These are phyloP conservation scores for Heracleum sosnowskyi DNA, from an alignment of 129 eudicot species.

Conservation along the genomic window DNA sequence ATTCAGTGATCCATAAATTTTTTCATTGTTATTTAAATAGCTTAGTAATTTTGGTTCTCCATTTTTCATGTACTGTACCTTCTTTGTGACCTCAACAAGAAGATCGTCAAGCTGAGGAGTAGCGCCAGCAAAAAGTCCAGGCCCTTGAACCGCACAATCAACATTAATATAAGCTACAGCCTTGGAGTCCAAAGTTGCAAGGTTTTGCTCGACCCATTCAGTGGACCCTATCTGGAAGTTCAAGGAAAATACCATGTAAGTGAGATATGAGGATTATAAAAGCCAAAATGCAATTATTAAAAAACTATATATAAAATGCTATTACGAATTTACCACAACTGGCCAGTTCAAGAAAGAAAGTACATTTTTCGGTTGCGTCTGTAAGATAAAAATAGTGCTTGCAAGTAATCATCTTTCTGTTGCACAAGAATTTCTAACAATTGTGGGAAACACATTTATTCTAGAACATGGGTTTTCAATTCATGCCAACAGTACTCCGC, in stretches of 20 bases:
- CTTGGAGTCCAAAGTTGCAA: constrained; percentile 64
- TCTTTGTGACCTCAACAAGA: constrained; percentile 63
- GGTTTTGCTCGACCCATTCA: constrained; percentile 97
- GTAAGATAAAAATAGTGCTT: background rate
- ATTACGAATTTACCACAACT: background rate
- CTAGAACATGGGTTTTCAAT: background rate
- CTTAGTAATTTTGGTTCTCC: background rate
- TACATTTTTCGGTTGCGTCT: background rate
- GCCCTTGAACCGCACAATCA: constrained; percentile 98
- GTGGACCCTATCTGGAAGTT: constrained; percentile 84
- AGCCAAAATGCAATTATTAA: background rate
- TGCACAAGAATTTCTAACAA: background rate
- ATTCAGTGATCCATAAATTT: background rate
- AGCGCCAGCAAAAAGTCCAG: constrained; percentile 66
- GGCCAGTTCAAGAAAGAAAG: background rate
- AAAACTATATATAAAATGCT: background rate
- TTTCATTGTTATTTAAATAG: background rate
- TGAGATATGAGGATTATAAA: background rate
- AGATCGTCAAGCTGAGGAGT: constrained; percentile 96
- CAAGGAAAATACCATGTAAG: constrained; percentile 2
- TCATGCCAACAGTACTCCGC: background rate
- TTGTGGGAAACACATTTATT: background rate
- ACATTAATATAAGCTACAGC: constrained; percentile 86
- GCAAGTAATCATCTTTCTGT: background rate
- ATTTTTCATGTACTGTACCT: constrained; percentile 34